A percentile compares a stretch with the other conserved stretches of the same genome.
phyloP scores from a whole-genome alignment of 169 alveolate species.

The Plasmodium knowlesi region DNA sequence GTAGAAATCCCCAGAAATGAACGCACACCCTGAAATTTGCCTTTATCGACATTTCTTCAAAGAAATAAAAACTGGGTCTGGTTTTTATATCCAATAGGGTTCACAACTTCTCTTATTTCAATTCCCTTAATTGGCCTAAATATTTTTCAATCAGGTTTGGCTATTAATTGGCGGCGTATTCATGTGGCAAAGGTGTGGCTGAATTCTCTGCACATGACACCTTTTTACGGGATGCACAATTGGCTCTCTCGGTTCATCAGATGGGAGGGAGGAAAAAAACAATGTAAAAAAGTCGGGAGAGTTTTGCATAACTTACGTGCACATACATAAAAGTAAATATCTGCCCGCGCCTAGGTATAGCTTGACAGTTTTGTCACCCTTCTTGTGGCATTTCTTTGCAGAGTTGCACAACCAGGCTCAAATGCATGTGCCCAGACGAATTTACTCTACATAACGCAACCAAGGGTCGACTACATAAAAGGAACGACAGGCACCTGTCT shows the following conservation, averaged over 20 bases:
- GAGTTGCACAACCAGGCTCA: neutral
- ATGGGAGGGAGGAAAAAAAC: neutral
- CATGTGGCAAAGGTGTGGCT: neutral
- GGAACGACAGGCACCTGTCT: neutral
- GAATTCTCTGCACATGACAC: neutral
- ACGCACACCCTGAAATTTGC: neutral
- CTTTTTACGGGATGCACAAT: neutral
- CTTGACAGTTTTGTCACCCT: neutral
- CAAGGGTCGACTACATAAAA: neutral
- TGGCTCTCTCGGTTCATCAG: neutral
- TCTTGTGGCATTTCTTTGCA: neutral
- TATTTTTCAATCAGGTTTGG: neutral
- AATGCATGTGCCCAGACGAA: neutral
- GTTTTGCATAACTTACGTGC: neutral
- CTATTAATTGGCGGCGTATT: neutral
- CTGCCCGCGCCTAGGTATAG: neutral
- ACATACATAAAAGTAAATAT: too few relatives aligned
- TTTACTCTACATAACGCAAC: neutral
- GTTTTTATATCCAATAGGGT: neutral
- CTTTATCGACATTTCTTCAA: neutral
- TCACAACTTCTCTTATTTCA: neutral
- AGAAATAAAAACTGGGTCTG: neutral
- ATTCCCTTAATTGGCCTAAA: neutral
- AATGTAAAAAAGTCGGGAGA: neutral
- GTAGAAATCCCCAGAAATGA: neutral